phyloP scores from a whole-genome alignment of 768 basidiomycete species.

The Cystofilobasidium bisporidii region DNA sequence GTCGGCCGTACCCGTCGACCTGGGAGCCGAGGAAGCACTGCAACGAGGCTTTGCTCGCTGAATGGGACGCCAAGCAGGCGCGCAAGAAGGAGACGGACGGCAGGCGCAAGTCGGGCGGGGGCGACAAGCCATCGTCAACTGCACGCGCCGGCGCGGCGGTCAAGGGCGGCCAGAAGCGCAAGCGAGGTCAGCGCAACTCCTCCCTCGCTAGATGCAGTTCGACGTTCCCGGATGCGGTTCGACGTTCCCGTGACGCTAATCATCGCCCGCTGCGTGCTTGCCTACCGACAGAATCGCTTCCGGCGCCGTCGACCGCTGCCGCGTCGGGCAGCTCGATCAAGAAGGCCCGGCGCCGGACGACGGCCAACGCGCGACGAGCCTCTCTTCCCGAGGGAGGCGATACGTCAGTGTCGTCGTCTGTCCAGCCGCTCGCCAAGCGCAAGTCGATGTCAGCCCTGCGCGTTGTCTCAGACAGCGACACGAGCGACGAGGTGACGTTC shows the following conservation, averaged over 20 bases:
- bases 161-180: slow-evolving; percentile 6
- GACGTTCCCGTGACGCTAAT: too few relatives aligned
- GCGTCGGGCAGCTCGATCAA: not conserved
- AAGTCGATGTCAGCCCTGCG: too few relatives aligned
- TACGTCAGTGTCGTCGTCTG: too few relatives aligned
- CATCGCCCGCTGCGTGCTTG: not conserved
- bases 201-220: too few relatives aligned
- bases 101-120: not conserved
- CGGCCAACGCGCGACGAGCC: not conserved
- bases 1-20: not conserved
- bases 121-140: not conserved
- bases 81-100: not conserved
- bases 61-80: not conserved
- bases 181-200: not conserved
- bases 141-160: too few relatives aligned
- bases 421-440: too few relatives aligned
- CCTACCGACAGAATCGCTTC: not conserved
- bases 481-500: too few relatives aligned
- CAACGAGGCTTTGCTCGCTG: not conserved
- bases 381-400: too few relatives aligned
- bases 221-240: too few relatives aligned
- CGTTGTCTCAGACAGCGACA: too few relatives aligned
- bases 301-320: not conserved
- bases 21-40: not conserved
- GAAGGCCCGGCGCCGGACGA: not conserved